phyloP scores from a whole-genome alignment of 257 asterid genomes.

The Rauvolfia tetraphylla region DNA sequence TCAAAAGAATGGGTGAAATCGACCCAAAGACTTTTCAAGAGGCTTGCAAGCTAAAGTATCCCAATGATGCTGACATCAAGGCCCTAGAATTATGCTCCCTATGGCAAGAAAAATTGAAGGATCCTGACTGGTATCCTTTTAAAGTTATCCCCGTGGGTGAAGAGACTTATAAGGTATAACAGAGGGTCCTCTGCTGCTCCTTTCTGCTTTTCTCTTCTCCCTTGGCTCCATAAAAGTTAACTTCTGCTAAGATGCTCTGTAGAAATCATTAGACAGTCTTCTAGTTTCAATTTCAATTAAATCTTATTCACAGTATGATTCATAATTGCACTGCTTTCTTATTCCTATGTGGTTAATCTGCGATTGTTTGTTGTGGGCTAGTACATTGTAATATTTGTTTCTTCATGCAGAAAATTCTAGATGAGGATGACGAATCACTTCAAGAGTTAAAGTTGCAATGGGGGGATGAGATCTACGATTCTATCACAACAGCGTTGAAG shows the following conservation, averaged over 20 bases:
- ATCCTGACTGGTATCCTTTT: constrained; percentile 72
- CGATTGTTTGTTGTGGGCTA: background rate
- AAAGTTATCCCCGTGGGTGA: constrained; percentile 30
- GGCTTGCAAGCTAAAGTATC: constrained; percentile 48
- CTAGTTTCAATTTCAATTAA: background rate
- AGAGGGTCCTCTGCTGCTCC: background rate
- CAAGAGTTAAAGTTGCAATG: constrained; percentile 25
- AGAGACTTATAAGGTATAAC: constrained; percentile 40
- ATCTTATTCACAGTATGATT: background rate
- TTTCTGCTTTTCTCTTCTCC: background rate
- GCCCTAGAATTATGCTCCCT: constrained; percentile 49
- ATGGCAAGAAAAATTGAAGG: constrained; percentile 64
- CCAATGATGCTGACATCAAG: constrained; percentile 52
- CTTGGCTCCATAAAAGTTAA: background rate
- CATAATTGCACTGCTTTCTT: background rate
- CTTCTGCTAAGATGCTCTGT: background rate
- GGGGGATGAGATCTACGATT: constrained; percentile 30
- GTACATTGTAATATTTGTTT: background rate
- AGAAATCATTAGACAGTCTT: background rate
- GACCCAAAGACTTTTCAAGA: constrained; percentile 52
- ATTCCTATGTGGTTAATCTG: background rate
- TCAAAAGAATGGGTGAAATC: constrained; percentile 81
- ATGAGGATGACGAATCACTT: constrained; percentile 29
- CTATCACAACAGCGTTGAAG: constrained; percentile 31
- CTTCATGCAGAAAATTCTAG: constrained; percentile 24